These are phyloP conservation scores for Parietaria judaica DNA, from an alignment of 306 rosid species.

Conservation along the genomic window DNA sequence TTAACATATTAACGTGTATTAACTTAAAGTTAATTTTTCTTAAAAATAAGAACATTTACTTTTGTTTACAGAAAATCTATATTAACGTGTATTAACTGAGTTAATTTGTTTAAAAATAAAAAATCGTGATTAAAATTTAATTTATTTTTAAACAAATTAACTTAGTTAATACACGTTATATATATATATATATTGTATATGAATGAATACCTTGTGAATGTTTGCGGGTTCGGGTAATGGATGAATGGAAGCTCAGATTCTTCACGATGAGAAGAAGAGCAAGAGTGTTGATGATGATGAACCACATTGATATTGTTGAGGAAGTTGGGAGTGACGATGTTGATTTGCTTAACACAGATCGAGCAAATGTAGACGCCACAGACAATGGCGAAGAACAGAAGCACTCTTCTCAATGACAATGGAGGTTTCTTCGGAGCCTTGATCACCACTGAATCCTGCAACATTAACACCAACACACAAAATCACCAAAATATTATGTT, in stretches of 20 bases:
- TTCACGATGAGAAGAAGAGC: constrained; percentile 20
- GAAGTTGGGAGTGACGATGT: not conserved
- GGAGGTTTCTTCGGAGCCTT: constrained; percentile 45
- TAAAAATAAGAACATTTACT: too few species aligned
- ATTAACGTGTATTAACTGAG: too few species aligned
- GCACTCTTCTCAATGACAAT: constrained; percentile 37
- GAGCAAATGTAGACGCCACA: constrained; percentile 43
- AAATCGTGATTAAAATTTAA: too few species aligned
- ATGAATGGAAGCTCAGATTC: constrained; percentile 38
- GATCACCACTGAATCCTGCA: constrained; percentile 40
- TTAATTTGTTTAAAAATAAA: too few species aligned
- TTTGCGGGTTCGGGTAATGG: constrained; percentile 53
- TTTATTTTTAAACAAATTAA: too few species aligned
- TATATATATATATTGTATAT: not conserved
- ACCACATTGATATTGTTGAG: constrained; percentile 5
- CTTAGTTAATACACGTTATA: too few species aligned
- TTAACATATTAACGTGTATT: too few species aligned
- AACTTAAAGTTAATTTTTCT: too few species aligned
- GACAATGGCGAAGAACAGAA: constrained; percentile 24
- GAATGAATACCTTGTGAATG: constrained; percentile 35
- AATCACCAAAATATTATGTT: not conserved
- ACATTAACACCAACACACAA: not conserved
- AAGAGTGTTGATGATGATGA: constrained; percentile 22
- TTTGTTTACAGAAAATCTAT: too few species aligned
- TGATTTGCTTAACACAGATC: constrained; percentile 31